Base-by-base conservation (phyloP, 1,139 yeast species). In the Yamadazyma atmosphaerica region DNA sequence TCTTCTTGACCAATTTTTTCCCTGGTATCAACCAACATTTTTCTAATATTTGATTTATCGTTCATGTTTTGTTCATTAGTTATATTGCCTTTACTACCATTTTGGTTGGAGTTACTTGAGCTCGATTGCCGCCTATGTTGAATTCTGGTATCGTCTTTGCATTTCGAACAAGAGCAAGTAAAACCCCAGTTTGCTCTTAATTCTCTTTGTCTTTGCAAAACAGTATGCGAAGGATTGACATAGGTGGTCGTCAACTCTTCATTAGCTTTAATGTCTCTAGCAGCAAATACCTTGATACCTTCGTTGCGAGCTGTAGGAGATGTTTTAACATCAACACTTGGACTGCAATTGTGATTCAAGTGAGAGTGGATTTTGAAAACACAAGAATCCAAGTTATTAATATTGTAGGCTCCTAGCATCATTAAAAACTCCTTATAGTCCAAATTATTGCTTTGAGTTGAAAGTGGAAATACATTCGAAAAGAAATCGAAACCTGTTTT, bases 141-240 rank as follows among this genome's bases (percentile, higher is more conserved):
- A 2, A 43, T 48, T 39, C 68, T 61, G 34, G 72, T 62, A 46
- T 85, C 95, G 5, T 63, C 64, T 50, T 76, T 74, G 60, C 96
- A 87, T 45, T 83, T 77, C 8, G 58, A 49, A 57, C 96, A 87
- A 18, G 58, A 63, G 58, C 96, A 87, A n/a, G 74, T 53, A 56
- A 87, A 87, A 4, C 95, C 95, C 88, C 89, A 87, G 51, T 84
- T 82, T n/a, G 81, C 80, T 40, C 90, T 65, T 36, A 87, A 64
- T 46, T 77, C 82, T 44, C 86, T 62, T 52, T 79, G 82, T 48
- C 96, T 75, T 46, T 81, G 79, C 33, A 72, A 76, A 6, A 82
- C 77, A 3, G 80, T 77, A 51, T 79, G 81, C 8, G 67, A 59
- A 2, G 90, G 87, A 49, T 84, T 80, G 1, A 86, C 87, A 51